These are phyloP conservation scores for Blastobotrys indianensis DNA, from an alignment of 1,139 yeast species.

Conservation along the genomic window DNA sequence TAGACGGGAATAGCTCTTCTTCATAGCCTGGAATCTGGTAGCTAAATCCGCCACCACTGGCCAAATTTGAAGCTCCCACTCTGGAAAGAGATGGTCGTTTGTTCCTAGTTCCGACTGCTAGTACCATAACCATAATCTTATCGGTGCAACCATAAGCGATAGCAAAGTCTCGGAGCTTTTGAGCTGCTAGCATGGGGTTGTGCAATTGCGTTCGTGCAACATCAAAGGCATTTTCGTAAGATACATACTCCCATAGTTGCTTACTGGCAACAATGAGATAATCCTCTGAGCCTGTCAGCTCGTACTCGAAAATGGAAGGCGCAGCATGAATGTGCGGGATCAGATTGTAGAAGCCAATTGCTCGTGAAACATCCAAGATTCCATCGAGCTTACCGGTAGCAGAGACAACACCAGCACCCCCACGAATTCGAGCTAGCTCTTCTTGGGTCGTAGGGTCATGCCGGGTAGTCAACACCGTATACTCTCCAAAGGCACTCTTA, in stretches of 20 bases:
- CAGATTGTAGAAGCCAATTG: constrained; percentile 82
- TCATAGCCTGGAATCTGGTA: constrained; percentile 37
- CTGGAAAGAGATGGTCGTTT: constrained; percentile 12
- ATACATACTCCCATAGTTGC: constrained; percentile 78
- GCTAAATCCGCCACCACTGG: constrained; percentile 13
- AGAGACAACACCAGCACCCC: constrained; percentile 85
- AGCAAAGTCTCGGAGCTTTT: constrained; percentile 88
- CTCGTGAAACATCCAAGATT: constrained; percentile 75
- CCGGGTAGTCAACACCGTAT: constrained; percentile 60
- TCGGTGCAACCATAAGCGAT: constrained; percentile 85
- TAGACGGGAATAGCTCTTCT: constrained; percentile 42
- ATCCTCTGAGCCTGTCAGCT: constrained; percentile 67
- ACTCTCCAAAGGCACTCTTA: constrained; percentile 78
- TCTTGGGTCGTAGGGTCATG: constrained; percentile 78
- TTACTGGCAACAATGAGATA: constrained; percentile 81
- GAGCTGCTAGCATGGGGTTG: constrained; percentile 90
- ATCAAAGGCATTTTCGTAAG: constrained; percentile 85
- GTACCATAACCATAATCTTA: constrained; percentile 77
- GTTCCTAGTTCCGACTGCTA: constrained; percentile 49
- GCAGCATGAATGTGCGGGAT: constrained; percentile 88
- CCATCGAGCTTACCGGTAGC: constrained; percentile 85
- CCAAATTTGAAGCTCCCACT: constrained; percentile 10
- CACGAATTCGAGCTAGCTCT: constrained; percentile 83
- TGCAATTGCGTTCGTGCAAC: constrained; percentile 78
- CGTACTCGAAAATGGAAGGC: constrained; percentile 65